Percentiles rank a stretch among this genome's conserved stretches.
Conservation (phyloP, 2,329 filamentous ascomycete genomes). For the Herpotrichia juniperi region DNA sequence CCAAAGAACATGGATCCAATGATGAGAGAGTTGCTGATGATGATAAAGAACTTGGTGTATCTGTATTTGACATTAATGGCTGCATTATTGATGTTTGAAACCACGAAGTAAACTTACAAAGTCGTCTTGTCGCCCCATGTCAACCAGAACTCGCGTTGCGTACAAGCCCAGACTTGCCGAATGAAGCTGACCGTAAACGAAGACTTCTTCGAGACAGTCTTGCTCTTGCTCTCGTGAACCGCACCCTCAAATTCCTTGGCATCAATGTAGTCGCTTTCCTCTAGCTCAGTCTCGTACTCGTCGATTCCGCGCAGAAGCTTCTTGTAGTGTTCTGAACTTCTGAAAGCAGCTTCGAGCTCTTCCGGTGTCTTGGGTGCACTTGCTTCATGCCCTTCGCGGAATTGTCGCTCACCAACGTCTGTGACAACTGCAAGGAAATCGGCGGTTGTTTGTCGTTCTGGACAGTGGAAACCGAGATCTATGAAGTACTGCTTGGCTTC, state of each 20-base stretch:
- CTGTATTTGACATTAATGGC: neutral
- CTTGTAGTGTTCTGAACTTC: slow-evolving; percentile 65
- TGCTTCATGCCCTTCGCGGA: slow-evolving; percentile 63
- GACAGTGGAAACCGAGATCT: slow-evolving; percentile 66
- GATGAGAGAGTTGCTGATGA: slow-evolving; percentile 75
- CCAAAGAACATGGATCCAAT: slow-evolving; percentile 82
- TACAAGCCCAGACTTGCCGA: slow-evolving; percentile 72
- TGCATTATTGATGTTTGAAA: neutral
- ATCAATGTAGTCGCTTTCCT: slow-evolving; percentile 63
- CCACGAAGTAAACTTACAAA: slow-evolving; percentile 53
- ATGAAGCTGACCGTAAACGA: slow-evolving; percentile 78
- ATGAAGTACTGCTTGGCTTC: slow-evolving; percentile 70
- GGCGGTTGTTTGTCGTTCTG: slow-evolving; percentile 70
- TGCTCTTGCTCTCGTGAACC: slow-evolving; percentile 70
- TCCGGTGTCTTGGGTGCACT: slow-evolving; percentile 71
- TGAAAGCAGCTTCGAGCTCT: slow-evolving; percentile 73
- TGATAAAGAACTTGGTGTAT: slow-evolving; percentile 78
- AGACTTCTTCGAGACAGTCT: slow-evolving; percentile 69
- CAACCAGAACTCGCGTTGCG: slow-evolving; percentile 78
- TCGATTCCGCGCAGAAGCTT: slow-evolving; percentile 66
- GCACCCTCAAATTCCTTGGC: slow-evolving; percentile 69
- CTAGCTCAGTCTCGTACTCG: slow-evolving; percentile 63
- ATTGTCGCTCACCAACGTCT: slow-evolving; percentile 72
- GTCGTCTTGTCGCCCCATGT: slow-evolving; percentile 76
- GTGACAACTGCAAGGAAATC: slow-evolving; percentile 80